phyloP scores from a whole-genome alignment of 2,329 filamentous ascomycete species.

The Pseudocercospora fuligena region DNA sequence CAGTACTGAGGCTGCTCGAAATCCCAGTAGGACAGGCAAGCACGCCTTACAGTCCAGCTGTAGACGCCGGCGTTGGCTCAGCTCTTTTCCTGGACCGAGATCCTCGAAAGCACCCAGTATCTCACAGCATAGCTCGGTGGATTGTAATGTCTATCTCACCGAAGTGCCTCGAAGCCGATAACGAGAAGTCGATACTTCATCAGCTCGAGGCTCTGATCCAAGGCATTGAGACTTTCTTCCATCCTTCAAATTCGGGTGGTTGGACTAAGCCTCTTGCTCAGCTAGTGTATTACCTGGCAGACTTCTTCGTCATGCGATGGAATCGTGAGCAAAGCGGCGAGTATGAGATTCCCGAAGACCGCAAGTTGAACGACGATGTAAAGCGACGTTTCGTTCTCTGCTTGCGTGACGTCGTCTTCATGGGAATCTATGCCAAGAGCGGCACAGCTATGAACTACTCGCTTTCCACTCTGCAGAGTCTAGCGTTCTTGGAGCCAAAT shows the following conservation, averaged over 20 bases:
- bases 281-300: conserved; percentile 87
- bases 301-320: conserved; percentile 97
- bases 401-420: conserved; percentile 90
- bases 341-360: conserved; percentile 79
- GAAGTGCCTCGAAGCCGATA: conserved; percentile 73
- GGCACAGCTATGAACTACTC: conserved; percentile 90
- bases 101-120: conserved; percentile 86
- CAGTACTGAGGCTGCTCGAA: conserved; percentile 84
- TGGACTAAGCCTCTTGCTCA: conserved; percentile 93
- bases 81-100: conserved; percentile 76
- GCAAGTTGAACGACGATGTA: conserved; percentile 77
- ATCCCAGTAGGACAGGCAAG: conserved; percentile 96
- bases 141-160: conserved; percentile 93
- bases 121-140: conserved; percentile 91
- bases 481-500: conserved; percentile 89
- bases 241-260: conserved; percentile 89
- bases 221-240: conserved; percentile 97
- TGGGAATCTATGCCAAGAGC: conserved; percentile 98
- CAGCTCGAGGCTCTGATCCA: conserved; percentile 90
- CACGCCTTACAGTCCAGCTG: conserved; percentile 79
- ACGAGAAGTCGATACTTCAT: conserved; percentile 71
- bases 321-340: conserved; percentile 93
- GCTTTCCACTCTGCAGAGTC: conserved; percentile 82
- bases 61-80: conserved; percentile 82
- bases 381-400: conserved; percentile 89